Evolutionary conservation across 768 basidiomycete species (phyloP).

Genomic region (Agrocybe praecox): DNA sequence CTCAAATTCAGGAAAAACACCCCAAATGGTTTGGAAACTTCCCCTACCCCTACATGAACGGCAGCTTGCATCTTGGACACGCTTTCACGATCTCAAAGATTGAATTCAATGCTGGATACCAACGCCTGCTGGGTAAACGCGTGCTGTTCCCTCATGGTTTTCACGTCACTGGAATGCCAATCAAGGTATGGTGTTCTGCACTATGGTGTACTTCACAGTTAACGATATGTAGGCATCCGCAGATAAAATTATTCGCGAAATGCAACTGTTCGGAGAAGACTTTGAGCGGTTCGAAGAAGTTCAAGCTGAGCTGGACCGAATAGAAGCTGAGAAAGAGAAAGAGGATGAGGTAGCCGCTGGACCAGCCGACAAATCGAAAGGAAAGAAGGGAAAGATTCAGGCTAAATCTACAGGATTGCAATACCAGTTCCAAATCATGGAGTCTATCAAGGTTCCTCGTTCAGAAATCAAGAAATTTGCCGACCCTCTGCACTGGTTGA

Average conservation of each 20-base stretch:
- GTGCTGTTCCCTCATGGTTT: conserved; percentile 97
- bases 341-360: conserved; percentile 45
- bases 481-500: conserved; percentile 91
- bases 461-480: conserved; percentile 95
- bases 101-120: conserved; percentile 94
- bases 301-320: conserved; percentile 44
- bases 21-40: conserved; percentile 99
- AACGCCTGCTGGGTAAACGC: conserved; percentile 92
- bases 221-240: conserved; percentile 71
- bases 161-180: conserved; percentile 98
- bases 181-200: conserved; percentile 70
- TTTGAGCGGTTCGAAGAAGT: conserved; percentile 71
- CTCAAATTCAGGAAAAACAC: conserved; percentile 70
- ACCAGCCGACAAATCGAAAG: conserved; percentile 66
- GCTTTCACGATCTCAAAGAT: conserved; percentile 98
- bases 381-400: conserved; percentile 92
- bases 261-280: conserved; percentile 91
- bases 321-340: conserved; percentile 46
- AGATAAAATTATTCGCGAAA: conserved; percentile 97
- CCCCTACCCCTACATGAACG: conserved; percentile 99
- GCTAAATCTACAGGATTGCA: conserved; percentile 92
- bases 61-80: conserved; percentile 94
- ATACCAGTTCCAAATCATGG: conserved; percentile 99
- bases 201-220: not conserved
- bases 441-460: conserved; percentile 87